Base-by-base conservation (phyloP, 2,329 filamentous ascomycete genomes). In the Ploettnerulaceae sp. region DNA sequence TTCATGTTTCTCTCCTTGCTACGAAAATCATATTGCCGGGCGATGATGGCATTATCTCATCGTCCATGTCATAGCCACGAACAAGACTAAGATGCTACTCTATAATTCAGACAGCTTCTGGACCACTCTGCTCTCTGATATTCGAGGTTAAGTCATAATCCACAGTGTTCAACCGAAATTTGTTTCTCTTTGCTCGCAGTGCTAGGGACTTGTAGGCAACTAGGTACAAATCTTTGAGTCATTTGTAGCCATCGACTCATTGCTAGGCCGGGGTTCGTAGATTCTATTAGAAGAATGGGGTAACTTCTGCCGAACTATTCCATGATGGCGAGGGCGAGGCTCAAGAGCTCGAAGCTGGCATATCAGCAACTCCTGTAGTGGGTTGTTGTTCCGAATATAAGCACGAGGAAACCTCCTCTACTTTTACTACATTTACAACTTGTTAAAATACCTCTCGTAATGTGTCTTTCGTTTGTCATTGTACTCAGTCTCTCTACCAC, bases 401-500 rank as follows among this genome's bases (percentile, higher is more conserved):
- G 42, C 32, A 12, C 11, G 29, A 21, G 37, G 24, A 31, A 45
- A 12, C 12, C 35, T 18, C 12, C n/a, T 17, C 4, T 4, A 11
- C n/a, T 12, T 3, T 9, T 29, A 12, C 5, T 26, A 6, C 4
- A 5, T 7, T 14, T 3, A 26, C 1, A 11, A 33, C 17, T 29
- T 8, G 18, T 28, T 9, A 14, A 31, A 17, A 42, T n/a, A 42
- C 11, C 4, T 18, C 3, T 20, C 28, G 45, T 12, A 29, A 55
- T 53, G 50, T 45, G 43, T 51, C n/a, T 20, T n/a, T 51, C 43
- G 3, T 33, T 36, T 8, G 9, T 47, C 6, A 32, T 6, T 32
- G 15, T n/a, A 7, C 8, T 52, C 26, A 49, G 43, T 12, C 25
- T 55, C 15, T 43, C 52, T 24, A 28, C 40, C n/a, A 46, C 48